Base-by-base conservation (phyloP, 2,329 filamentous ascomycete genomes). In the Alternaria viburni region DNA sequence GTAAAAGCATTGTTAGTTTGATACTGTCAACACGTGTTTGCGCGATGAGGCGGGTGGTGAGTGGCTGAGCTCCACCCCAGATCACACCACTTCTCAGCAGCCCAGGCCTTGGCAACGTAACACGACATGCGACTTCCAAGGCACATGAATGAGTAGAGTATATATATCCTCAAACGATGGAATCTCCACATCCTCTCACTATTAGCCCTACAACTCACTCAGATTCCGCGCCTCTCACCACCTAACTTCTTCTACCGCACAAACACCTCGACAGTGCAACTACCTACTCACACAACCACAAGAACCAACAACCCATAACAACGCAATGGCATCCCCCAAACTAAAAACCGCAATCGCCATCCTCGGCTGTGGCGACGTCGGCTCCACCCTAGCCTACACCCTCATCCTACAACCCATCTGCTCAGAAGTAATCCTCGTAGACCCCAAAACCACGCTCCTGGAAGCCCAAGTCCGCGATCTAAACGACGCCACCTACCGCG, bases 391-490 rank as follows among this genome's bases (percentile, higher is more conserved):
- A 54, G 85, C 85, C 21, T 85, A 85, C 66, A 83, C 83, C 5
- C 80, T 88, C 4, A 82, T 87, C 59, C 79, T 86, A 7, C 80
- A 81, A 61, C 83, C 83, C n/a, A 77, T 86, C 44, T 83, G 82
- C 23, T 78, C 76, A 58, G 84, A 87, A 64, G 77, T 88, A 11
- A 80, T 87, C n/a, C 77, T 88, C 4, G 83, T 87, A 19, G 86
- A 88, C 67, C 80, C 82, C 25, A 82, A 86, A 64, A 78, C 79
- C 30, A 77, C 79, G 5, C 65, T 83, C 25, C 77, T 85, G 58
- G 80, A 85, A 71, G 85, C 80, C 25, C 84, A 85, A 75, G 84
- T 86, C 4, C 79, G 81, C 54, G 86, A 88, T 72, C 82, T 88
- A 13, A 79, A 80, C 21, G 86, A 88, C 73, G 83, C 81, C 0